These are phyloP conservation scores for Colletotrichum paranaense DNA, from an alignment of 2,329 filamentous ascomycete species.

Conservation along the genomic window DNA sequence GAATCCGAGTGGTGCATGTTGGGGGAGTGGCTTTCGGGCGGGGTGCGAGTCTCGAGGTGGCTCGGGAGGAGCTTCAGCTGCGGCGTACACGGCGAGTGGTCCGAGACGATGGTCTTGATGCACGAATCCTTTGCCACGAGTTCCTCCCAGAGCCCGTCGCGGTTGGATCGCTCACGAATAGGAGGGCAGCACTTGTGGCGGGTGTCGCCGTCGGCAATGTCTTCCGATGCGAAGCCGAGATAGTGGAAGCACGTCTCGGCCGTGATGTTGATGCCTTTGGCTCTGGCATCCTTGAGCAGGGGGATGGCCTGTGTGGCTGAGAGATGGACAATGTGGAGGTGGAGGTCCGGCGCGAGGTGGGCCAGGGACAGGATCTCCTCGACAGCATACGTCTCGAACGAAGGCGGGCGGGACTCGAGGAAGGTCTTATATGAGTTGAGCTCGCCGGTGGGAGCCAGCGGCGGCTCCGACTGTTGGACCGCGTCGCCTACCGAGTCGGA, in stretches of 20 bases:
- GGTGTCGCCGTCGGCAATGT: constrained; percentile 86
- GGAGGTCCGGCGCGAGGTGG: constrained; percentile 81
- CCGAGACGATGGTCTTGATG: constrained; percentile 91
- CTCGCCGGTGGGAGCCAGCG: constrained; percentile 76
- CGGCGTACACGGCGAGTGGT: constrained; percentile 96
- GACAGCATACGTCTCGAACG: constrained; percentile 92
- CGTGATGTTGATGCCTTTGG: constrained; percentile 83
- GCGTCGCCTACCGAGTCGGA: constrained; percentile 82
- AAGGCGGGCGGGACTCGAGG: constrained; percentile 86
- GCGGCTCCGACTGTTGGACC: constrained; percentile 76
- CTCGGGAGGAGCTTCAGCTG: constrained; percentile 88
- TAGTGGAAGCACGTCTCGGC: constrained; percentile 98
- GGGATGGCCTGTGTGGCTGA: constrained; percentile 91
- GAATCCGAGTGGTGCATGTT: constrained; percentile 63
- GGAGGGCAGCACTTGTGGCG: constrained; percentile 96
- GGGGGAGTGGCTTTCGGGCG: constrained; percentile 41
- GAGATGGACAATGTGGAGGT: constrained; percentile 93
- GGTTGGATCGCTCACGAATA: constrained; percentile 84
- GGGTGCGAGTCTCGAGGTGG: constrained; percentile 61
- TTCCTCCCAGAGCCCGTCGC: constrained; percentile 89
- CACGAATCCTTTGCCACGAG: constrained; percentile 78
- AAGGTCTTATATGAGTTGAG: constrained; percentile 88
- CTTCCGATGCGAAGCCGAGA: constrained; percentile 84
- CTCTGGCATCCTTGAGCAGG: constrained; percentile 78
- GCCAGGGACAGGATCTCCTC: constrained; percentile 87